A percentile compares a stretch with the other conserved stretches of the same genome.
These are phyloP conservation scores for Fusarium oxysporum DNA, from an alignment of 2,329 filamentous ascomycete genomes.

Conservation along the genomic window DNA sequence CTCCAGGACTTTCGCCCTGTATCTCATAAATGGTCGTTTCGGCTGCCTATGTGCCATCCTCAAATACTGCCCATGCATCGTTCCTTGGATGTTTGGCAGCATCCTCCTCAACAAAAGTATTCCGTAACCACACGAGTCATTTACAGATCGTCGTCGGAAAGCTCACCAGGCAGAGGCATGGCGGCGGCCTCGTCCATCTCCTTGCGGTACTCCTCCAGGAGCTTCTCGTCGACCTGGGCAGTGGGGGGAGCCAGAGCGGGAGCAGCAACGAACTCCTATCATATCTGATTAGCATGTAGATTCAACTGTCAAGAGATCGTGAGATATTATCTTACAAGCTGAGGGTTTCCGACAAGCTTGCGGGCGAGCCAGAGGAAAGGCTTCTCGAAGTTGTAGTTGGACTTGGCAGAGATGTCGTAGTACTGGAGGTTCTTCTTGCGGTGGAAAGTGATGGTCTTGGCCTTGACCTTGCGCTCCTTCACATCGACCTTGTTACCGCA, in stretches of 20 bases:
- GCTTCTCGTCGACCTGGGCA: slow-evolving; percentile 85
- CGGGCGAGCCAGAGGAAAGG: slow-evolving; percentile 99
- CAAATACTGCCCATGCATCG: slow-evolving; percentile 43
- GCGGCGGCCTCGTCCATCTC: slow-evolving; percentile 87
- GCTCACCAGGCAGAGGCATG: slow-evolving; percentile 93
- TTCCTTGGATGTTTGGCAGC: slow-evolving; percentile 37
- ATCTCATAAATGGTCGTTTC: slow-evolving; percentile 55
- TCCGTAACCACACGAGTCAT: slow-evolving; percentile 48
- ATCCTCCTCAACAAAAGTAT: slow-evolving; percentile 48
- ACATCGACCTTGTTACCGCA: slow-evolving; percentile 99
- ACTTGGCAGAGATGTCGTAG: slow-evolving; percentile 99
- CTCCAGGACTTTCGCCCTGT: slow-evolving; percentile 48
- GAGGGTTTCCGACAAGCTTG: slow-evolving; percentile 95
- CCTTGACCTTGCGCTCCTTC: slow-evolving; percentile 99
- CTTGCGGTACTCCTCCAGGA: slow-evolving; percentile 83
- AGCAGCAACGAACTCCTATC: slow-evolving; percentile 93
- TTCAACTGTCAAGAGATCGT: not conserved
- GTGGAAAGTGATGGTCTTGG: slow-evolving; percentile 99
- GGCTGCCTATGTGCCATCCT: slow-evolving; percentile 49
- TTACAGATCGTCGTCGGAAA: slow-evolving; percentile 79
- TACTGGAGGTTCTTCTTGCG: slow-evolving; percentile 99
- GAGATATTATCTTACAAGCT: slow-evolving; percentile 34
- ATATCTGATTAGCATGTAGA: slow-evolving; percentile 43
- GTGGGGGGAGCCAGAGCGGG: slow-evolving; percentile 94
- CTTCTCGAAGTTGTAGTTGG: slow-evolving; percentile 99